phyloP scores from a whole-genome alignment of 139 green algal genomes.

The Closterium sp. region DNA sequence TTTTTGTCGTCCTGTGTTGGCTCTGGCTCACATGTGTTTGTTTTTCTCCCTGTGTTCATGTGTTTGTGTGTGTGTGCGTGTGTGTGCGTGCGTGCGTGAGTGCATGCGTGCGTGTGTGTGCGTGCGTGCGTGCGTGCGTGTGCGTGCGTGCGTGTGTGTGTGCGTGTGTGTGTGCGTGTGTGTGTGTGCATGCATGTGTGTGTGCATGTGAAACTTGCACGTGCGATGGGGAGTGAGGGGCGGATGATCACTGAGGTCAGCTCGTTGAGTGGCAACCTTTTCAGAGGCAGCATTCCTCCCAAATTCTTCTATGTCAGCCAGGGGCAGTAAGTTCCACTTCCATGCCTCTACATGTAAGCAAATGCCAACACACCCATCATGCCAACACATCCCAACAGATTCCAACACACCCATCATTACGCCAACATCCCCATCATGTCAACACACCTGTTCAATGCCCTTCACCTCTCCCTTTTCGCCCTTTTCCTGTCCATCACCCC shows the following conservation, averaged over 20 bases:
- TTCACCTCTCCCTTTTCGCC: too few species aligned
- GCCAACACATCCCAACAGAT: background rate
- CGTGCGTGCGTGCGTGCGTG: background rate
- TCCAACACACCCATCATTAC: background rate
- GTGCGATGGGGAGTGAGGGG: background rate
- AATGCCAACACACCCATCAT: background rate
- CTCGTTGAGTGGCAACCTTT: background rate
- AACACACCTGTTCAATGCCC: too few species aligned
- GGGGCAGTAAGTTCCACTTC: background rate
- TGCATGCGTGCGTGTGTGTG: background rate
- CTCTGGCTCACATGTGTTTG: background rate
- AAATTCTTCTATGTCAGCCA: background rate
- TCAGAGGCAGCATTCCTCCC: background rate
- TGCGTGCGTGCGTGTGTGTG: background rate
- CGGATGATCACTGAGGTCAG: background rate
- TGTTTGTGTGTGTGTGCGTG: background rate
- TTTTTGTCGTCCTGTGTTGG: too few species aligned
- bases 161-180: background rate
- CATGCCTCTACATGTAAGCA: background rate
- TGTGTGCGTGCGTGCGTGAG: background rate
- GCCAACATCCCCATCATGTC: background rate
- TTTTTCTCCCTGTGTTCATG: background rate
- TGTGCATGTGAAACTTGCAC: background rate
- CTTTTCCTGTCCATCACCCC: too few species aligned
- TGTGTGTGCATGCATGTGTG: background rate